Evolutionary conservation across 495 filamentous ascomycete genomes (phyloP), one percentile per base, ranked within the genome.

Genomic region (Cercophora scortea): DNA sequence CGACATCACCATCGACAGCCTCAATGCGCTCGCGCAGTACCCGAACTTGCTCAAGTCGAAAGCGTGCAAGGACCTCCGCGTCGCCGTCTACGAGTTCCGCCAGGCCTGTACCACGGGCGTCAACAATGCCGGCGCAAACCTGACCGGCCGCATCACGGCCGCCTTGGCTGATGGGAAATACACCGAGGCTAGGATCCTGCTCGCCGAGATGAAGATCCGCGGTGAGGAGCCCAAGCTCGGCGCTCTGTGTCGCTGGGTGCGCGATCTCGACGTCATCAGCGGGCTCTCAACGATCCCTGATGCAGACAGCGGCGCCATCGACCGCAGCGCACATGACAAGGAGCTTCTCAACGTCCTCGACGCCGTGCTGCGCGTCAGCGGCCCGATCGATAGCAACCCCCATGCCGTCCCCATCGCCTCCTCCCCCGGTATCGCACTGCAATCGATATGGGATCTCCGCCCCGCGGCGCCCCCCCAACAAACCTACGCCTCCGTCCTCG

Each of bases 171-270:
- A 77, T 58, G 72, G 60, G 16, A 66, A 68, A 49, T 69, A 65
- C 47, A 65, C 56, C 11, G 71, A 76, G 15, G 71, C 72, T 2
- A 57, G 62, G 19, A 66, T 77, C 12, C 50, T 72, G 32, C 62
- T 75, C n/a, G 63, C 71, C 36, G 74, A 76, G 66, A 77, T 76
- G 72, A 57, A 61, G 15, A 71, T 75, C 6, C 58, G 71, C 32
- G 56, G 61, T 10, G 59, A 76, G 39, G 61, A 58, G 17, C 73
- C 71, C 10, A 74, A 73, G 44, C 60, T 76, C 8, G 74, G 74
- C 5, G 70, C 74, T 1, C 60, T 78, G 9, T 74, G 71, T 50
- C 63, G 74, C 39, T 78, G 74, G 74, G 74, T 78, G 34, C 58
- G 74, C 44, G 73, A 76, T 47, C 61, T 76, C 19, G 74, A 78